Evolutionary conservation across 148 eudicot genomes (phyloP), one percentile per base, ranked within the genome.

Genomic region (Silene latifolia): DNA sequence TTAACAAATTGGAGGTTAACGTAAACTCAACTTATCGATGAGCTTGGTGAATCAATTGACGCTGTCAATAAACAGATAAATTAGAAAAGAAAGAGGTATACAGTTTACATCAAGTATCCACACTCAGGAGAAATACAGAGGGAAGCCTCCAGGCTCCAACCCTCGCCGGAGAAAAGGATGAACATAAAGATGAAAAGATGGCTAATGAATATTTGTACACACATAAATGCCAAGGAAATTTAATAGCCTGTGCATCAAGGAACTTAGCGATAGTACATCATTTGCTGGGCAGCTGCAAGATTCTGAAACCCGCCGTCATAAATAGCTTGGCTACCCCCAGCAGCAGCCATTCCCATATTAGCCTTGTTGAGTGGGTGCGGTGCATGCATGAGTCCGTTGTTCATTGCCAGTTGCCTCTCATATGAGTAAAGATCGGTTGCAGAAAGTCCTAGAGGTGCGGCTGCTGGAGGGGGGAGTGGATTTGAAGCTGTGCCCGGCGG

Each of bases 391-490:
- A 90, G 88, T 44, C 87, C 80, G 18, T 92, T 94, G 78, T 84
- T 83, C 90, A 94, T 82, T 27, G 93, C 93, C 56, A 94, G 81
- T 73, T 94, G 98, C 69, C 93, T 84, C 72, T 94, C 96, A 25
- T 95, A 95, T 8, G 96, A 86, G 78, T 92, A 76, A 58, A 95
- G 82, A 62, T 95, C 93, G 9, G 90, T 74, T 0, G 92, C 82
- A n/a, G 93, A 81, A 64, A 92, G 79, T 20, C 88, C 91, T 7
- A 87, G 13, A 35, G 93, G 83, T 27, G 87, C 35, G 35, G 35
- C 93, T 6, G 87, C 91, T 0, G 98, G 97, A 32, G 92, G 96
- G 19, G 97, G 98, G 76, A 95, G 97, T 11, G 98, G 98, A 80
- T 95, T 95, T 68, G 98, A 95, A 77, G 82, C 80, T 58, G 93